Percentiles rank a stretch among this genome's conserved stretches.
Conservation (phyloP, 2,329 filamentous ascomycete genomes). For the Arthrobotrys conoides region DNA sequence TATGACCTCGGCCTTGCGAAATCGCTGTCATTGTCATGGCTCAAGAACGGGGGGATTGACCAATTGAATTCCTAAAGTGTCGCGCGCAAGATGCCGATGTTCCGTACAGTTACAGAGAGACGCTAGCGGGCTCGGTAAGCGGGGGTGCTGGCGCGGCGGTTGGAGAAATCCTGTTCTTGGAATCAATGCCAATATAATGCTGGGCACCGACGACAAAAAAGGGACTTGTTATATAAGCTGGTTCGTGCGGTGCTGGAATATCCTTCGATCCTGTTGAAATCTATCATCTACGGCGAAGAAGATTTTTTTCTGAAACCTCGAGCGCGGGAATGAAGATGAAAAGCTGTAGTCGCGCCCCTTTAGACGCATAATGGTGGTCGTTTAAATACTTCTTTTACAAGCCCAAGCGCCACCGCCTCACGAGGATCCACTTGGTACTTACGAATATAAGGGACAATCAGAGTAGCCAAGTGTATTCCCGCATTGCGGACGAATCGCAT, state of each 20-base stretch:
- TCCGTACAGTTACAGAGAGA: constrained; percentile 5
- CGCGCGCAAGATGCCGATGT: constrained; percentile 9
- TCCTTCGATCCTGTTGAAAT: neutral
- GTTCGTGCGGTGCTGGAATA: neutral
- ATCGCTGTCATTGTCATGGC: constrained; percentile 7
- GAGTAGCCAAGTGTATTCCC: neutral
- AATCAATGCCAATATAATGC: neutral
- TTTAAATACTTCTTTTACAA: constrained; percentile 11
- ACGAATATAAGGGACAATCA: neutral
- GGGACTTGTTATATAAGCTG: neutral
- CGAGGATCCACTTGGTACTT: neutral
- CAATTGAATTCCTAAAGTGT: constrained; percentile 19
- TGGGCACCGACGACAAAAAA: neutral
- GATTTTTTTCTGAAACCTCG: neutral
- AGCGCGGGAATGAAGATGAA: neutral
- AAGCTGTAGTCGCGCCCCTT: constrained; percentile 9
- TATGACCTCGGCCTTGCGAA: neutral
- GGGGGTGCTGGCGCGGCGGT: constrained; percentile 3
- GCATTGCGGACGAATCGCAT: neutral
- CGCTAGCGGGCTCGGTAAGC: constrained; percentile 19
- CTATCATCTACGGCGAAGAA: neutral
- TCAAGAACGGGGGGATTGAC: constrained; percentile 3
- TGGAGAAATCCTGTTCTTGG: neutral
- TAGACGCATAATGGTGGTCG: constrained; percentile 15
- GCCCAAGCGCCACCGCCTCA: constrained; percentile 15